Conservation (phyloP, 257 asterid species). For the Solanum sitiens region DNA sequence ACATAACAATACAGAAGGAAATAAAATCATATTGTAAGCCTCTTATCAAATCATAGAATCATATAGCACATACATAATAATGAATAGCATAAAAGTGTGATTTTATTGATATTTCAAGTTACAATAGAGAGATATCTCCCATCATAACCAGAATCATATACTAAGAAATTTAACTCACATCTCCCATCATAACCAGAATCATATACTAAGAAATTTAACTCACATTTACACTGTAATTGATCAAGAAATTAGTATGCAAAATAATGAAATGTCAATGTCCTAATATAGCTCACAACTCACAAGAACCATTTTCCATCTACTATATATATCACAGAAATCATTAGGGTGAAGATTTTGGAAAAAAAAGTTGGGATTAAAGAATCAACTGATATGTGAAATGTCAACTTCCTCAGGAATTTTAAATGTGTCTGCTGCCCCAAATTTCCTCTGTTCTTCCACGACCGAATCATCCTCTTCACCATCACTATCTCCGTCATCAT, state of each 20-base stretch:
- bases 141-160: background rate
- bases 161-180: background rate
- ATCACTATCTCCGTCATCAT: constrained; percentile 46
- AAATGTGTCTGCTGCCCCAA: constrained; percentile 83
- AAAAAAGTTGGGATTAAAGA: background rate
- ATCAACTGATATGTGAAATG: constrained; percentile 59
- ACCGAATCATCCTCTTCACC: constrained; percentile 50
- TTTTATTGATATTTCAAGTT: background rate
- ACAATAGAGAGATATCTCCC: background rate
- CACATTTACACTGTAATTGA: background rate
- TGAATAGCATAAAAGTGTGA: background rate
- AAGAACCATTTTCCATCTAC: background rate
- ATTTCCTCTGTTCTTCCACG: constrained; percentile 59
- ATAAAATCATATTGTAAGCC: background rate
- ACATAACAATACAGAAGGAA: background rate
- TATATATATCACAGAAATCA: background rate
- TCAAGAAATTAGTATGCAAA: background rate
- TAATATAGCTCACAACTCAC: background rate
- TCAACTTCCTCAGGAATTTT: constrained; percentile 79
- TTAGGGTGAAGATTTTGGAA: background rate
- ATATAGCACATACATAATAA: background rate
- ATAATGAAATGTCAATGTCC: background rate
- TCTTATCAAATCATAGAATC: background rate
- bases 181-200: background rate
- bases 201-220: background rate